Evolutionary conservation across 2,329 filamentous ascomycete species (phyloP).

Genomic region (Torrubiellomyces zombiae): DNA sequence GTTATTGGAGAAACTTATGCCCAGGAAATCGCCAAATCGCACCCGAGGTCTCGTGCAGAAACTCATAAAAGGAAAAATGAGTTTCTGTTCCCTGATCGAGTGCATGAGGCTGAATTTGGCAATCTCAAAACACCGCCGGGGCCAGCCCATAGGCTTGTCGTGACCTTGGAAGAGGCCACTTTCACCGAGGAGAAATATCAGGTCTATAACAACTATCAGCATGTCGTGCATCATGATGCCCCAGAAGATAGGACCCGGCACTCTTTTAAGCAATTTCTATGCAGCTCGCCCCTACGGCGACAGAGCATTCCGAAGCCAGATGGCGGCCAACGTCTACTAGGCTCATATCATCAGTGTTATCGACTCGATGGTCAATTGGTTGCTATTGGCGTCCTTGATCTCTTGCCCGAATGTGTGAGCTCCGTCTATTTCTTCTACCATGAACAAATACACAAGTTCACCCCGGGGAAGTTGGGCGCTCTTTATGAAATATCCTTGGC

Average conservation of each 20-base stretch:
- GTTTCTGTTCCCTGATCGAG: slow-evolving; percentile 48
- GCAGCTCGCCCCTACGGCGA: slow-evolving; percentile 46
- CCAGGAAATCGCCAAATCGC: slow-evolving; percentile 43
- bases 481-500: slow-evolving; percentile 57
- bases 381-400: slow-evolving; percentile 60
- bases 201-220: slow-evolving; percentile 62
- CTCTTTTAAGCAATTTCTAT: slow-evolving; percentile 59
- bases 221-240: slow-evolving; percentile 52
- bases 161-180: slow-evolving; percentile 52
- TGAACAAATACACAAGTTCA: slow-evolving; percentile 51
- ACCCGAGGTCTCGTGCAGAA: slow-evolving; percentile 52
- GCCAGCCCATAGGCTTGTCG: slow-evolving; percentile 49
- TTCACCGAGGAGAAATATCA: slow-evolving; percentile 63
- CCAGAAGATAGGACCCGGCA: slow-evolving; percentile 37
- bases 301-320: slow-evolving; percentile 25
- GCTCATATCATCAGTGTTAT: slow-evolving; percentile 72
- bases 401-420: slow-evolving; percentile 61
- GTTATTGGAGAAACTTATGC: slow-evolving; percentile 53
- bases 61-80: slow-evolving; percentile 44
- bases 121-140: slow-evolving; percentile 39
- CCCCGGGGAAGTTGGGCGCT: slow-evolving; percentile 61
- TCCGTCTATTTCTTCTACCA: slow-evolving; percentile 76
- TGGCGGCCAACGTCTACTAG: slow-evolving; percentile 38
- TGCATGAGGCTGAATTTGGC: slow-evolving; percentile 51
- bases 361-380: slow-evolving; percentile 59